phyloP scores from a whole-genome alignment of 305 asterid species.

The Ajuga reptans region DNA sequence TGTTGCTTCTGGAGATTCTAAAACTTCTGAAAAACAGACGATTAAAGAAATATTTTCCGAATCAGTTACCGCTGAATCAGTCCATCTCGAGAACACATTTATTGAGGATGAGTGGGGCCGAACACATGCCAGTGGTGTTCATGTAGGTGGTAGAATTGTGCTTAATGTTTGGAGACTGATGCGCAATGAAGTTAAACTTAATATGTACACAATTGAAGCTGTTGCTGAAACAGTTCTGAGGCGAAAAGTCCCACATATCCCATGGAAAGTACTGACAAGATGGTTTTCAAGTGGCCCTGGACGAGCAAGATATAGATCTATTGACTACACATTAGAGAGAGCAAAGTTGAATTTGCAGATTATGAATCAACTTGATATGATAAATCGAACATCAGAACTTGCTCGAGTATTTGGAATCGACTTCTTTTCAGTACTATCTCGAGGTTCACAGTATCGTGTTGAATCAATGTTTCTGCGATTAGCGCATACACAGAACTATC shows the following conservation, averaged over 20 bases:
- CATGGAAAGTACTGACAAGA: conserved; percentile 57
- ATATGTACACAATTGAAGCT: conserved; percentile 75
- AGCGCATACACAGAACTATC: conserved; percentile 89
- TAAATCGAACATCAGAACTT: conserved; percentile 96
- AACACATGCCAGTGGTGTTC: conserved; percentile 95
- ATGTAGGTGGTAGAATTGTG: conserved; percentile 92
- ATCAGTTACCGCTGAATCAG: conserved; percentile 37
- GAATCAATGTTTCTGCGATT: conserved; percentile 91
- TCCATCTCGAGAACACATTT: conserved; percentile 42
- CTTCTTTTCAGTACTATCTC: conserved; percentile 87
- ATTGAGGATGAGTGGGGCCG: conserved; percentile 99
- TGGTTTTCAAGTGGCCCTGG: conserved; percentile 96
- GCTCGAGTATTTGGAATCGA: conserved; percentile 97
- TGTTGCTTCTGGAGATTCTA: conserved; percentile 36
- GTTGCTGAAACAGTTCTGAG: conserved; percentile 87
- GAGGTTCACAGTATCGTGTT: conserved; percentile 97
- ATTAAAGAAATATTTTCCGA: conserved; percentile 39
- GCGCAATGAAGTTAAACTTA: conserved; percentile 88
- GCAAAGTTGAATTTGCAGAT: conserved; percentile 78
- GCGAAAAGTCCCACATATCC: conserved; percentile 70
- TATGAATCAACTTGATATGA: conserved; percentile 83
- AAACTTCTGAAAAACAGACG: conserved; percentile 33
- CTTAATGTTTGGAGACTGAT: conserved; percentile 91
- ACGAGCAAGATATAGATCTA: conserved; percentile 66
- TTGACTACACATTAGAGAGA: conserved; percentile 58